These are phyloP conservation scores for Mycena latifolia DNA, from an alignment of 768 basidiomycete species.

Conservation along the genomic window DNA sequence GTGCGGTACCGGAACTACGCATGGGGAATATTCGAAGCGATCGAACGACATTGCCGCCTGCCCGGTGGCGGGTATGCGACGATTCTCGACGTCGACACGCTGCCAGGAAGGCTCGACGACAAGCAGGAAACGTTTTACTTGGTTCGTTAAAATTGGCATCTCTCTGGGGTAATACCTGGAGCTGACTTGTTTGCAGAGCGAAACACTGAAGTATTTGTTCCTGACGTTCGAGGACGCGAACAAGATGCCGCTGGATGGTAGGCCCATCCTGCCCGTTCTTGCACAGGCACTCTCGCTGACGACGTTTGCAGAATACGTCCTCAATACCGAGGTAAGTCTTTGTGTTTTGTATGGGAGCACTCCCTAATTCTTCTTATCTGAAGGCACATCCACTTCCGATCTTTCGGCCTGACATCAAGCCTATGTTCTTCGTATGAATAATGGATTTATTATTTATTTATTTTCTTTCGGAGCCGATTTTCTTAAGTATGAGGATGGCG, in stretches of 20 bases:
- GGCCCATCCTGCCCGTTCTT: conserved; percentile 45
- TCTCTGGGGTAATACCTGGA: too few relatives aligned
- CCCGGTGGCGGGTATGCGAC: conserved; percentile 86
- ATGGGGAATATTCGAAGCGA: conserved; percentile 80
- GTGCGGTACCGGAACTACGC: conserved; percentile 73
- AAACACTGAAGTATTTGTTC: conserved; percentile 93
- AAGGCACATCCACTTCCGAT: too few relatives aligned
- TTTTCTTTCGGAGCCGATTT: too few relatives aligned
- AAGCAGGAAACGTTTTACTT: conserved; percentile 97
- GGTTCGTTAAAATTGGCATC: too few relatives aligned
- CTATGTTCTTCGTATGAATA: too few relatives aligned
- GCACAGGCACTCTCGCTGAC: background rate
- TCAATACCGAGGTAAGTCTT: background rate
- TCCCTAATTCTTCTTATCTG: too few relatives aligned
- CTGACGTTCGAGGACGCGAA: conserved; percentile 82
- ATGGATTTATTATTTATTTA: too few relatives aligned
- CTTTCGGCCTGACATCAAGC: too few relatives aligned
- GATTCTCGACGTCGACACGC: conserved; percentile 86
- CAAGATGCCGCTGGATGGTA: conserved; percentile 79
- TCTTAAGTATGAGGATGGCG: too few relatives aligned
- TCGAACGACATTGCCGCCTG: conserved; percentile 82
- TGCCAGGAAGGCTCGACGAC: conserved; percentile 77
- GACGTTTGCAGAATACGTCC: background rate
- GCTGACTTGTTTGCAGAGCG: conserved; percentile 76
- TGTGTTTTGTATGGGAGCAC: too few relatives aligned